Base-by-base conservation (phyloP, 148 eudicot genomes). In the Amaranthus hypochondriacus region DNA sequence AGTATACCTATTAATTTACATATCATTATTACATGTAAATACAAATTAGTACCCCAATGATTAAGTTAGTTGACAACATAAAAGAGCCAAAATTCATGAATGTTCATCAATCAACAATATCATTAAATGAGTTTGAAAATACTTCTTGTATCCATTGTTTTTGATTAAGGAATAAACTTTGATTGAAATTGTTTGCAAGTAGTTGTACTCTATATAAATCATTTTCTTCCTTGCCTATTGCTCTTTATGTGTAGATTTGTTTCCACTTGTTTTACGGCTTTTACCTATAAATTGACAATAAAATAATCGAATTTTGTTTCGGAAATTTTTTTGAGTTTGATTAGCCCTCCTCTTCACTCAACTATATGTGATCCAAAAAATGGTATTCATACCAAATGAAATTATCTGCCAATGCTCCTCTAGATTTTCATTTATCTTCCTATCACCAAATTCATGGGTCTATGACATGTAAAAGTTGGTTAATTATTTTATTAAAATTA, bases 11-110 rank as follows among this genome's bases (percentile, higher is more conserved):
- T 28, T 28, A 28, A 28, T 28, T 28, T 28, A 28, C 39, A 28
- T 28, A 28, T 28, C 39, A 28, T 28, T 28, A 28, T 28, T 28
- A 28, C 39, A 28, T 28, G 39, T 28, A 11, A 57, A 15, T n/a
- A 14, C 6, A 15, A 6, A 3, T 2, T n/a, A 0, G 7, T 64
- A 3, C 15, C n/a, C 4, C 49, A 3, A 65, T 67, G 39, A 51
- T 67, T 28, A 67, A 67, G 56, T 67, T 67, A 28, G 70, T 67
- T 50, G 70, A 67, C 70, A 67, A 67, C 56, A 67, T 67, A 67
- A 15, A 50, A 66, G 12, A 28, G 56, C 56, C 70, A 67, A 67
- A 50, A 18, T 3, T 7, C 53, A 39, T 47, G 28, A 9, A 28
- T 48, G 43, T 15, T 66, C 54, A 49, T 13, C 53, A 58, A n/a